These are phyloP conservation scores for Euphorbia schlechtendalii DNA, from an alignment of 441 rosid species.

Conservation along the genomic window DNA sequence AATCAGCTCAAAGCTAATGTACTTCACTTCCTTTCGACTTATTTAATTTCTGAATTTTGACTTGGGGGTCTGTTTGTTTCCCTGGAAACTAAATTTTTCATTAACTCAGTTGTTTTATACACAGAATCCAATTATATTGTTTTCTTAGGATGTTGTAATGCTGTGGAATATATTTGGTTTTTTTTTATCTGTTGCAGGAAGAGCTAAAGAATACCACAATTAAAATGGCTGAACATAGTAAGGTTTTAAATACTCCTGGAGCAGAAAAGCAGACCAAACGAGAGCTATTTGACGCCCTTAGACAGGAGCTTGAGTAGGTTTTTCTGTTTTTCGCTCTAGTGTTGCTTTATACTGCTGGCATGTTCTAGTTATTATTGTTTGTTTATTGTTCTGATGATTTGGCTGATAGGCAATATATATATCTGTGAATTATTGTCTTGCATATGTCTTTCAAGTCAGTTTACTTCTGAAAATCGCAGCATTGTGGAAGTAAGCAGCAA, in stretches of 20 bases:
- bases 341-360: background rate
- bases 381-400: background rate
- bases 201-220: constrained; percentile 88
- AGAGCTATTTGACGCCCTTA: constrained; percentile 90
- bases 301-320: constrained; percentile 85
- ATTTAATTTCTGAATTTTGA: background rate
- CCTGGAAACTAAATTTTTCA: background rate
- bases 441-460: background rate
- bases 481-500: background rate
- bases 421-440: too few species aligned
- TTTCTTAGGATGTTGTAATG: background rate
- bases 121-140: too few species aligned
- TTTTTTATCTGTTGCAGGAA: constrained; percentile 66
- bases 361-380: background rate
- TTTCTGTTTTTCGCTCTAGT: constrained; percentile 1
- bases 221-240: constrained; percentile 88
- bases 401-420: too few species aligned
- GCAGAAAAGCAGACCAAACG: constrained; percentile 97
- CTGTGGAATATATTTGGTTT: too few species aligned
- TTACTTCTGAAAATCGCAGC: background rate
- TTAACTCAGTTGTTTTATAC: background rate
- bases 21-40: constrained; percentile 14
- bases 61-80: constrained; percentile 8
- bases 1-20: constrained; percentile 96
- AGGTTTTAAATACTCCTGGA: constrained; percentile 90